Base-by-base conservation (phyloP, 2,329 filamentous ascomycete genomes). In the Botrytis fragariae region DNA sequence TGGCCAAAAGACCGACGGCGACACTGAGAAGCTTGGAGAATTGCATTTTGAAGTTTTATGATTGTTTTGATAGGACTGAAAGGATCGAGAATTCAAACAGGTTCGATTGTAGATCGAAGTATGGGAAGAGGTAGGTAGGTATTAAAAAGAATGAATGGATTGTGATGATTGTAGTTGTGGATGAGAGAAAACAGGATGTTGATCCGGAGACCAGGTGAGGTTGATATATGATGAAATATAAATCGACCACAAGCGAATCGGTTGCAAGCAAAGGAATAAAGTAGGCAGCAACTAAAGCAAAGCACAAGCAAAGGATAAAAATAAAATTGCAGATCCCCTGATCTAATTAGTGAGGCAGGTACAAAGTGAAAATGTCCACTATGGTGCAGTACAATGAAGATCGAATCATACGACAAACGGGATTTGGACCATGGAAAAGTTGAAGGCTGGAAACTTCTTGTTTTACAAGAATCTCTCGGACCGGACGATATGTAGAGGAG, bases 161-260 rank as follows among this genome's bases (percentile, higher is more conserved):
- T 42, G 60, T 68, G 22, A 37, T 72, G 45, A 39, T 63, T 48
- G 62, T 45, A 37, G 63, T 48, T 65, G 63, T 39, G 35, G 63
- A 39, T 54, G 64, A 48, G 32, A 42, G 32, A 57, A 54, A 67
- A 44, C 16, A 67, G 37, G 60, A 18, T n/a, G 51, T 51, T 61
- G n/a, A 61, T 12, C 4, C 51, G 32, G 25, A 48, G 35, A 62
- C 39, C 18, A 68, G 44, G 70, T 37, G 39, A 48, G 59, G 54
- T 72, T 48, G 69, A 71, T 45, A 71, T 64, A 71, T 71, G 69
- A 71, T 64, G 59, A 71, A 39, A 54, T 64, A 48, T 65, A 18
- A 64, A 63, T 51, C 69, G 39, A 71, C 51, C 51, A 32, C 59
- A 64, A 64, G 44, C 44, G 59, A 54, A 51, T 62, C 18, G 39